Evolutionary conservation across 2,329 filamentous ascomycete genomes (phyloP), one percentile per base, ranked within the genome.

Genomic region (Verticillium tricorpus): DNA sequence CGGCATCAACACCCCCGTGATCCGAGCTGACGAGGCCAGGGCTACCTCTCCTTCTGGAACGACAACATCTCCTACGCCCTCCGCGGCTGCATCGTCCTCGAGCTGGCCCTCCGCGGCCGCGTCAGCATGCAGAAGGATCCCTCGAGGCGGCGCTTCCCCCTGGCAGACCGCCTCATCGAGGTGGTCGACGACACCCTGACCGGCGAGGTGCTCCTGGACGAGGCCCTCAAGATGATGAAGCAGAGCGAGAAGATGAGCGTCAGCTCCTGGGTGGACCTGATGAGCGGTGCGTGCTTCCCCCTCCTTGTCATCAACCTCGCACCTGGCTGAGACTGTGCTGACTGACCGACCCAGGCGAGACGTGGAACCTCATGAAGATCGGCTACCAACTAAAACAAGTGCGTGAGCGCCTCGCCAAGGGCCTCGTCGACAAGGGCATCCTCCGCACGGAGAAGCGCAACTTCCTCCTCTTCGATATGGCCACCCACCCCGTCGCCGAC

Each of bases 141-240:
- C 58, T 90, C 91, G 68, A 86, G 95, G 78, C 87, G 95, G 80
- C 89, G 94, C 68, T 97, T 97, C 75, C 93, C 94, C 62, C 83
- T 98, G 64, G 89, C 94, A 68, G 95, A 99, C 78, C 87, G 95
- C 68, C 83, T 95, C 69, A 97, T 99, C 77, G 95, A 99, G 80
- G 95, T 99, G 67, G 88, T 98, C 73, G 95, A 99, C 77, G 94
- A 97, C 74, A 94, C 93, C 63, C 84, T 97, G 73, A 99, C 95
- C 6, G 95, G 95, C 69, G 95, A 99, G 80, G 95, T 98, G 67
- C 85, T 99, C 71, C 85, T 99, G 72, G 95, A 99, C 78, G 95
- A 99, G 82, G 92, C 95, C 63, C 82, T 99, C 73, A 99, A 99
- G 83, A 96, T 99, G 93, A 99, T 99, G 94, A 99, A 99, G 84